Evolutionary conservation across 139 green algal genomes (phyloP).

Genomic region (Asterochloris sp.): DNA sequence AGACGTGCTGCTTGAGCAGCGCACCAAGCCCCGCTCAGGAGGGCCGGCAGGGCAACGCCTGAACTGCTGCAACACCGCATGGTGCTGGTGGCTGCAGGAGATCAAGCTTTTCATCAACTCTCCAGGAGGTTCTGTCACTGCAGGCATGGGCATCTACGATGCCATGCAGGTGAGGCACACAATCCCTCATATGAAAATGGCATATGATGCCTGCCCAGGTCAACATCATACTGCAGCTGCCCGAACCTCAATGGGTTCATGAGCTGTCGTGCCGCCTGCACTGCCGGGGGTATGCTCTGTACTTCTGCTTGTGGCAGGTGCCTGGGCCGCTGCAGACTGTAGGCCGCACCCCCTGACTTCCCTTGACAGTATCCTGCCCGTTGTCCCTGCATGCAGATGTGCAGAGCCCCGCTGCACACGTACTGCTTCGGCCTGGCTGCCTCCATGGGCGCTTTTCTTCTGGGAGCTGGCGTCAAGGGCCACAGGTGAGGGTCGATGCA

Average conservation of each 20-base stretch:
- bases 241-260: too few relatives aligned
- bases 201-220: too few relatives aligned
- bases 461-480: slow-evolving; percentile 85
- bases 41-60: background rate
- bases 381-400: slow-evolving; percentile 47
- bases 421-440: slow-evolving; percentile 98
- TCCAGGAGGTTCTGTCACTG: slow-evolving; percentile 94
- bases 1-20: background rate
- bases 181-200: background rate
- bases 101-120: slow-evolving; percentile 99
- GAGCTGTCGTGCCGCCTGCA: too few relatives aligned
- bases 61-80: background rate
- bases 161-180: slow-evolving; percentile 81
- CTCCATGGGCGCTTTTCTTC: slow-evolving; percentile 98
- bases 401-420: slow-evolving; percentile 62
- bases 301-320: too few relatives aligned
- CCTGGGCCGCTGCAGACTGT: too few relatives aligned
- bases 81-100: slow-evolving; percentile 49
- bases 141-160: slow-evolving; percentile 99
- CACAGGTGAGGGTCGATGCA: slow-evolving; percentile 55
- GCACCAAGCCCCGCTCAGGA: too few relatives aligned
- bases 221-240: too few relatives aligned
- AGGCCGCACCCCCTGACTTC: too few relatives aligned
- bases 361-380: background rate
- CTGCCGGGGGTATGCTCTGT: too few relatives aligned